phyloP scores from a whole-genome alignment of 345 rosid genomes.

The Ricinus communis region DNA sequence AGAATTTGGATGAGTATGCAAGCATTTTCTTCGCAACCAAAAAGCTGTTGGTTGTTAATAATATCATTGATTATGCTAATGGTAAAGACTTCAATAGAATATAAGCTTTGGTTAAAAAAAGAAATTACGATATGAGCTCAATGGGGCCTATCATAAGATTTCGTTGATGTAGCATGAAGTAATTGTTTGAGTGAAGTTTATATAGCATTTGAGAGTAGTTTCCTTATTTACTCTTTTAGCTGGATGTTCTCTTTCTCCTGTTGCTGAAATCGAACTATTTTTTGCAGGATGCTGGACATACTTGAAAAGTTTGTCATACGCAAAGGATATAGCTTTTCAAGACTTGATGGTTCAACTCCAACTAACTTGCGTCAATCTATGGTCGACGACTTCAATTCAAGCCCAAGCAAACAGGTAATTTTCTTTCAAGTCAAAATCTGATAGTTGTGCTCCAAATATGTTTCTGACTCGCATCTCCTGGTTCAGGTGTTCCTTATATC shows the following conservation, averaged over 20 bases:
- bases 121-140: no score
- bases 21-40: background rate
- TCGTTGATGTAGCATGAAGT: background rate
- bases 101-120: no score
- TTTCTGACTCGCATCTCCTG: conserved; percentile 13
- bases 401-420: conserved; percentile 88
- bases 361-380: conserved; percentile 72
- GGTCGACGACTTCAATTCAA: conserved; percentile 83
- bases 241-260: background rate
- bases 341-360: conserved; percentile 96
- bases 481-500: conserved; percentile 94
- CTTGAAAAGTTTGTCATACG: conserved; percentile 84
- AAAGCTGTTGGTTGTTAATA: background rate
- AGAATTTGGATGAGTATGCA: background rate
- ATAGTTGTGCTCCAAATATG: background rate
- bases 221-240: background rate
- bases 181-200: background rate
- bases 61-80: background rate
- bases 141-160: no score
- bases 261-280: conserved; percentile 22
- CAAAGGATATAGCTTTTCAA: conserved; percentile 80
- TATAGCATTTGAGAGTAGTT: background rate
- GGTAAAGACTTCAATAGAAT: background rate
- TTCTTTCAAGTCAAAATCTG: background rate
- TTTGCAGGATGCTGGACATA: conserved; percentile 85